These are phyloP conservation scores for Oryza punctata DNA, from an alignment of 176 grass and related monocot species.

Conservation along the genomic window DNA sequence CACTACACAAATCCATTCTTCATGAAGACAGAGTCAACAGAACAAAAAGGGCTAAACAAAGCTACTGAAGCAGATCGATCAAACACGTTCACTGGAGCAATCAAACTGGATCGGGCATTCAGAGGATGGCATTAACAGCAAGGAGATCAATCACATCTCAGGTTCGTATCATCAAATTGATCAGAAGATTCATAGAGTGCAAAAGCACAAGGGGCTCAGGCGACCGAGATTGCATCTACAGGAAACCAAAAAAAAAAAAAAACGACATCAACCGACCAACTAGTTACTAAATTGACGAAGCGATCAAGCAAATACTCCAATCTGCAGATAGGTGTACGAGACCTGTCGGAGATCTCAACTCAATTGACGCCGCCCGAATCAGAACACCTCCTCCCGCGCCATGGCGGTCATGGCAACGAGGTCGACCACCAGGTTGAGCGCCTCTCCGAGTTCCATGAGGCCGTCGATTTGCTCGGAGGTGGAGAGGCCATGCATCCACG, in stretches of 20 bases:
- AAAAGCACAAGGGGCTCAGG: too few relatives aligned
- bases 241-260: neutral
- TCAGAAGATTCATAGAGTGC: neutral
- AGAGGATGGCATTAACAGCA: too few relatives aligned
- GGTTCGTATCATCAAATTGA: neutral
- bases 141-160: neutral
- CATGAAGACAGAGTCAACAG: too few relatives aligned
- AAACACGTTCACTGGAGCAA: too few relatives aligned
- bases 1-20: too few relatives aligned
- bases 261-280: neutral
- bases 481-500: neutral
- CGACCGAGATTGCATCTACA: neutral
- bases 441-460: neutral
- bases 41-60: too few relatives aligned
- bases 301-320: neutral
- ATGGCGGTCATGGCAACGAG: neutral
- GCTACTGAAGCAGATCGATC: too few relatives aligned
- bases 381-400: conserved; percentile 28
- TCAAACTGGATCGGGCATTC: too few relatives aligned
- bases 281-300: neutral
- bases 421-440: neutral
- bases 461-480: neutral
- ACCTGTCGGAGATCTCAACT: neutral
- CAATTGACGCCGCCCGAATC: neutral
- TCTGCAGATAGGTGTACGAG: neutral